phyloP scores from a whole-genome alignment of 805 yeast genomes.

The Metschnikowia similis region DNA sequence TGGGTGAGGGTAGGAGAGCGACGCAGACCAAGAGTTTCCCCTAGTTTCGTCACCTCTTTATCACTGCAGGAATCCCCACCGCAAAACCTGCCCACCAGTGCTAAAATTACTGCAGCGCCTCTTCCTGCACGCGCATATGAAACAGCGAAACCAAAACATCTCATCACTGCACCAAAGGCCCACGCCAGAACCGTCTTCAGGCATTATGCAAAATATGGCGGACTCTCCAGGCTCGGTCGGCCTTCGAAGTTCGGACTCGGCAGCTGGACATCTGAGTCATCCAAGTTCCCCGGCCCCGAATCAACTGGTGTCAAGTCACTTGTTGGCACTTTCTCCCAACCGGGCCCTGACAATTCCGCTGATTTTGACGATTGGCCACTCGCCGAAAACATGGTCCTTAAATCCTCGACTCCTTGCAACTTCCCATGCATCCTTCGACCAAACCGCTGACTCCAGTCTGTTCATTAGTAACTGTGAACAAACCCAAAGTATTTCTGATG shows the following conservation, averaged over 20 bases:
- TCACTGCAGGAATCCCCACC: too few relatives aligned
- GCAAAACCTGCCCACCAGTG: not conserved
- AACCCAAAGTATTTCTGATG: not conserved
- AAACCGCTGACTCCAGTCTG: conserved; percentile 17
- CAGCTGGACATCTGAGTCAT: not conserved
- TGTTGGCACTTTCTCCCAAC: not conserved
- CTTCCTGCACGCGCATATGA: conserved; percentile 2
- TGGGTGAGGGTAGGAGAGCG: not conserved
- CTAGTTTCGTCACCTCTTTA: too few relatives aligned
- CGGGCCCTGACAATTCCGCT: not conserved
- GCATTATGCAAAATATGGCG: not conserved
- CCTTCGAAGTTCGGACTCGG: too few relatives aligned
- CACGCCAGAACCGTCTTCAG: not conserved
- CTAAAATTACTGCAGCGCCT: not conserved
- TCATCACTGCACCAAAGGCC: not conserved
- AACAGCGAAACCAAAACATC: conserved; percentile 1
- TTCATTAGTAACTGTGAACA: conserved; percentile 13
- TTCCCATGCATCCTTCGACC: not conserved
- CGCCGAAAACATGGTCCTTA: not conserved
- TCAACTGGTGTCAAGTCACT: not conserved
- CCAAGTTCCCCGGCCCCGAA: not conserved
- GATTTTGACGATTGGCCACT: not conserved
- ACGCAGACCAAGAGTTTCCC: too few relatives aligned
- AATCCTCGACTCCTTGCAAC: not conserved
- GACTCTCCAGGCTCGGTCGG: not conserved